phyloP scores from a whole-genome alignment of 306 rosid species.

The Glycine soja region DNA sequence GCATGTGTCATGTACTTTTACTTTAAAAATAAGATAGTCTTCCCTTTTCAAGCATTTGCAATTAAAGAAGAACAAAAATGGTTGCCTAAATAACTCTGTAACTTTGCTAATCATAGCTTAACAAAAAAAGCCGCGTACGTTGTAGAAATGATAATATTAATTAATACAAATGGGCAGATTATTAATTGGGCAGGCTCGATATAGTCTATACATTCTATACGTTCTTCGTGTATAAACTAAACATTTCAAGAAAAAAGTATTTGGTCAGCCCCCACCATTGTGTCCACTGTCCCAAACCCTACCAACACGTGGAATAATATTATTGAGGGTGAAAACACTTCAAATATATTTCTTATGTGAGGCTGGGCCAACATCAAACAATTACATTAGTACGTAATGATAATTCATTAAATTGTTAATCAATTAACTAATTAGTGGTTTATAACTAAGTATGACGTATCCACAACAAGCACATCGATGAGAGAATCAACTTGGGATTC shows the following conservation, averaged over 20 bases:
- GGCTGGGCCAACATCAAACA: constrained; percentile 45
- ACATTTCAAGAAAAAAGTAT: constrained; percentile 50
- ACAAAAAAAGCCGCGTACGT: constrained; percentile 51
- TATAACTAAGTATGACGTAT: constrained; percentile 29
- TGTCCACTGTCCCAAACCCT: constrained; percentile 66
- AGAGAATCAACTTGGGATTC: constrained; percentile 56
- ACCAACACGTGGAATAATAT: constrained; percentile 70
- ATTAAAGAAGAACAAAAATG: constrained; percentile 3
- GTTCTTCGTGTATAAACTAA: constrained; percentile 24
- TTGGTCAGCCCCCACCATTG: constrained; percentile 61
- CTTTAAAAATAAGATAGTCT: neutral
- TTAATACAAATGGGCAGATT: constrained; percentile 32
- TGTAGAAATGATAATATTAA: constrained; percentile 37
- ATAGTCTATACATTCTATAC: neutral
- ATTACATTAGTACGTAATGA: constrained; percentile 17
- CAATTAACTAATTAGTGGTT: constrained; percentile 6
- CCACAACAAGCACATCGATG: constrained; percentile 18
- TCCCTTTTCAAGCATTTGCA: neutral
- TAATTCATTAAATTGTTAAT: constrained; percentile 17
- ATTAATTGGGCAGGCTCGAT: constrained; percentile 35
- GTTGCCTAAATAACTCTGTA: constrained; percentile 5
- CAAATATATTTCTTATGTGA: constrained; percentile 44
- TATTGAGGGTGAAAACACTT: constrained; percentile 63
- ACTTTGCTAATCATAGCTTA: constrained; percentile 40
- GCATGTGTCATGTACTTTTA: neutral